These are phyloP conservation scores for Dendrobium officinale DNA, from an alignment of 106 monocot genomes.

Conservation along the genomic window DNA sequence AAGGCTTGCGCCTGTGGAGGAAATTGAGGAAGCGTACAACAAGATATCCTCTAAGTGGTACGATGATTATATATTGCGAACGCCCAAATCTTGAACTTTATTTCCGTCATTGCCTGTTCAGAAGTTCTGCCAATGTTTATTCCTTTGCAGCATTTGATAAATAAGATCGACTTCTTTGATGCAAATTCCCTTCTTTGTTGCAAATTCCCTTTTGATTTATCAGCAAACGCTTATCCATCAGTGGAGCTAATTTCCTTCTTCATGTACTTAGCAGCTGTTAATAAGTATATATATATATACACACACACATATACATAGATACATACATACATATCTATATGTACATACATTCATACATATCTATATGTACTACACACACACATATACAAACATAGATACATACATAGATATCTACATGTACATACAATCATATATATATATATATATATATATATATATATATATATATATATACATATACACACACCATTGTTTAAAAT, in stretches of 20 bases:
- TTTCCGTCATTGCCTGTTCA: neutral
- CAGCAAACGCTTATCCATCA: neutral
- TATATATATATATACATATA: neutral
- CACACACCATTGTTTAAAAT: neutral
- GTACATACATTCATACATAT: too few species aligned
- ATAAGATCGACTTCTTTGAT: neutral
- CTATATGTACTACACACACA: too few species aligned
- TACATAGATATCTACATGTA: too few species aligned
- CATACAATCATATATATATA: too few species aligned
- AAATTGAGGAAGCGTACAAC: constrained; percentile 35
- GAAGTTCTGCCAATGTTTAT: neutral
- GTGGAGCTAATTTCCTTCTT: neutral
- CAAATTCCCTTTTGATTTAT: neutral
- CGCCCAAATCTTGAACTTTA: neutral
- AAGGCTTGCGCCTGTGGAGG: constrained; percentile 35
- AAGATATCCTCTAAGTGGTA: constrained; percentile 35
- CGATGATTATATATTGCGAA: neutral
- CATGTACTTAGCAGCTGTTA: neutral
- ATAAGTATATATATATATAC: neutral
- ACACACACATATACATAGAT: neutral
- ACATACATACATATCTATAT: neutral
- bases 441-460: neutral
- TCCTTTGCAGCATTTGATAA: neutral
- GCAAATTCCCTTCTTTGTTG: neutral
- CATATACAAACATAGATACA: too few species aligned